These are phyloP conservation scores for Cupressus sempervirens DNA, from an alignment of 75 land plant species.

Conservation along the genomic window DNA sequence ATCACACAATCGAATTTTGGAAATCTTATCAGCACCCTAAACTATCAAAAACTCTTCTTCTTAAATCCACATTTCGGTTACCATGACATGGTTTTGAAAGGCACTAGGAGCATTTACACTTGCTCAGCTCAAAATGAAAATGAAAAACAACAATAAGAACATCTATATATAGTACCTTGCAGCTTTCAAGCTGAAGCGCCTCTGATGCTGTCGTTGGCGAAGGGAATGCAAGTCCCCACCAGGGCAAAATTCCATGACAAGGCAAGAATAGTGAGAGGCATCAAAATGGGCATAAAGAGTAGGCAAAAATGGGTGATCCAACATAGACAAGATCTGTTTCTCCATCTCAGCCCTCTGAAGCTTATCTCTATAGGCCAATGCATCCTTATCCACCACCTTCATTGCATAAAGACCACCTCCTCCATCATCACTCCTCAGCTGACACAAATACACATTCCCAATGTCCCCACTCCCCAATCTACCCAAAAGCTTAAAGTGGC, in stretches of 20 bases:
- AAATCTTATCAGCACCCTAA: too few relatives aligned
- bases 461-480: constrained; percentile 73
- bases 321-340: constrained; percentile 52
- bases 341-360: constrained; percentile 58
- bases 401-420: constrained; percentile 58
- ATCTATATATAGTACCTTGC: constrained; percentile 16
- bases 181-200: constrained; percentile 37
- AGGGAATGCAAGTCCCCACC: constrained; percentile 74
- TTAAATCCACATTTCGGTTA: too few relatives aligned
- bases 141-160: constrained; percentile 6
- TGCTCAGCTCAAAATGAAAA: too few relatives aligned
- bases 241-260: constrained; percentile 73
- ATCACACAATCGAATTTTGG: too few relatives aligned
- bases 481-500: constrained; percentile 57
- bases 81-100: too few relatives aligned
- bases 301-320: constrained; percentile 82
- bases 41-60: too few relatives aligned
- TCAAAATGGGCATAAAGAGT: constrained; percentile 74
- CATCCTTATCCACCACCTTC: constrained; percentile 77
- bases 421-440: constrained; percentile 16
- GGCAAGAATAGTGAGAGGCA: constrained; percentile 57
- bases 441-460: constrained; percentile 69
- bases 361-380: constrained; percentile 49
- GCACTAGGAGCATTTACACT: not conserved
- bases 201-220: constrained; percentile 42